Base-by-base conservation (phyloP, 2,329 filamentous ascomycete species). In the Metarhizium guizhouense region DNA sequence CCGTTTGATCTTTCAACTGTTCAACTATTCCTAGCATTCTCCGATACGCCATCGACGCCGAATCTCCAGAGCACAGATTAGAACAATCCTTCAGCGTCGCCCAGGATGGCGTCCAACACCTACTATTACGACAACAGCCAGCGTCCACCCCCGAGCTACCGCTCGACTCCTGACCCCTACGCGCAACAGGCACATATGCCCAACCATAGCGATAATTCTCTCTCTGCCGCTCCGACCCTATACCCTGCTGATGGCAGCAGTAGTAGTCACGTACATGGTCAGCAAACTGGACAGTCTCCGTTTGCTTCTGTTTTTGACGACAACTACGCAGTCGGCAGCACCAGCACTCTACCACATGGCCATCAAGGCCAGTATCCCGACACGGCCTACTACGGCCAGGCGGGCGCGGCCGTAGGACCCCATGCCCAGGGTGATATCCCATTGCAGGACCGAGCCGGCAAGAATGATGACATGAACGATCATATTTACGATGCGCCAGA, bases 221-320 rank as follows among this genome's bases (percentile, higher is more conserved):
- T 56, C 30, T 38, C 54, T 29, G 52, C 55, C 45, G 48, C 58
- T 25, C 60, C 58, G 47, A 58, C 54, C 47, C 58, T 60, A 57
- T 59, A 58, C 60, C 63, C 65, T 69, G 56, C 63, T 18, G 34
- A 30, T 67, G 56, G 68, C 2, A 66, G 69, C 62, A 64, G 65
- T 50, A 68, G 67, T 32, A 68, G 67, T 32, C 70, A 56, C 13
- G 4, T 51, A 11, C 51, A 54, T 14, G 45, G 53, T 8, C 67
- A 67, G 38, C 65, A 69, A 56, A 68, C 68, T 30, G 68, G 66
- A 50, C 72, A 63, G 63, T 79, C 82, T 20, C 84, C 85, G 10
- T 86, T 87, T 66, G 81, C 83, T 54, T 81, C 79, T 51, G 81
- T 84, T 55, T 87, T 87, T 67, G 84, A 87, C 69, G 85, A 88